Percentiles rank a stretch among this genome's conserved stretches.
phyloP scores from a whole-genome alignment of 805 yeast genomes.

The Yarrowia deformans region DNA sequence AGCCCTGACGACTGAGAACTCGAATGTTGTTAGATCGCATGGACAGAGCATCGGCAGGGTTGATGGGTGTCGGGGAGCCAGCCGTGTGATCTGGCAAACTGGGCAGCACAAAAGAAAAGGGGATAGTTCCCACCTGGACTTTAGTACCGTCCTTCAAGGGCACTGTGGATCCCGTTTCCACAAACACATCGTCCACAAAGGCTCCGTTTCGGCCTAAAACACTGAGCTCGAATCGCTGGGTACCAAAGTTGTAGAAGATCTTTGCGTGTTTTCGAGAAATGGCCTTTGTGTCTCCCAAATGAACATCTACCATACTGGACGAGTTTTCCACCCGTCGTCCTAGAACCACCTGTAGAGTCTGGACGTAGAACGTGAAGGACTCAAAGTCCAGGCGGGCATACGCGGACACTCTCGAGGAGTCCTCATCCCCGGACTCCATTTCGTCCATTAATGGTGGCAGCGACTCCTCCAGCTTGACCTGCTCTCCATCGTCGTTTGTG shows the following conservation, averaged over 20 bases:
- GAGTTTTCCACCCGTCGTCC: slow-evolving; percentile 88
- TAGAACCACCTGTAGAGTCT: slow-evolving; percentile 89
- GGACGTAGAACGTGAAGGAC: slow-evolving; percentile 92
- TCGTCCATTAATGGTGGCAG: slow-evolving; percentile 37
- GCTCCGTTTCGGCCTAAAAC: slow-evolving; percentile 97
- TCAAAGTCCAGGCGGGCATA: slow-evolving; percentile 79
- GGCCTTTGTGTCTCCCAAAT: slow-evolving; percentile 89
- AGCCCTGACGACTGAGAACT: slow-evolving; percentile 32
- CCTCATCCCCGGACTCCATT: slow-evolving; percentile 40
- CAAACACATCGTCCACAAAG: slow-evolving; percentile 88
- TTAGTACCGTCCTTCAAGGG: slow-evolving; percentile 76
- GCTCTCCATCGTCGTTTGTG: background rate
- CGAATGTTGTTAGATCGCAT: slow-evolving; percentile 29
- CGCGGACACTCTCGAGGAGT: slow-evolving; percentile 52
- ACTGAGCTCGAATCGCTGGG: slow-evolving; percentile 89
- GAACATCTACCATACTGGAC: slow-evolving; percentile 70
- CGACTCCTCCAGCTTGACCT: slow-evolving; percentile 23
- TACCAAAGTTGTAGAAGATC: slow-evolving; percentile 94
- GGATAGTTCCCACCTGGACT: slow-evolving; percentile 91
- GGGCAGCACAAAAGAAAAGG: slow-evolving; percentile 87
- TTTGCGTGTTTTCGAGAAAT: slow-evolving; percentile 94
- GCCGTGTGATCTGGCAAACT: slow-evolving; percentile 46
- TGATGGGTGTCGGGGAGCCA: slow-evolving; percentile 19
- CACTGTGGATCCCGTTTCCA: slow-evolving; percentile 90
- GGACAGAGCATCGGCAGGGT: slow-evolving; percentile 37